These are phyloP conservation scores for Adansonia rubrostipa DNA, from an alignment of 441 rosid genomes.

Conservation along the genomic window DNA sequence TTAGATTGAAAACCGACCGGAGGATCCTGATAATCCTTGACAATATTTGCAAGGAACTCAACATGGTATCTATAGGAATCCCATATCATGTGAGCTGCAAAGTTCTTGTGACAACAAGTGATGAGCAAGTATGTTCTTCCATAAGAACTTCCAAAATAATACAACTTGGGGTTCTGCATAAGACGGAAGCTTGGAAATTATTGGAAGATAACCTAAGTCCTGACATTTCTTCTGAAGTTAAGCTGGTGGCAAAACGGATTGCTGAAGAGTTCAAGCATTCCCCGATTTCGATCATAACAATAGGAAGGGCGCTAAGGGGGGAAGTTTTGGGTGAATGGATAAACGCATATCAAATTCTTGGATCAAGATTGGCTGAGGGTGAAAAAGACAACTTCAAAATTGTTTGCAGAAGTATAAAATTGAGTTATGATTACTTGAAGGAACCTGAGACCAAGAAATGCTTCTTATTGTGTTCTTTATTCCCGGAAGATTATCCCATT, in stretches of 20 bases:
- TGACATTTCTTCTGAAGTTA: neutral
- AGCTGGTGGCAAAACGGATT: neutral
- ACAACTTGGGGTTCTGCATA: neutral
- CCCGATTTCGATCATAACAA: neutral
- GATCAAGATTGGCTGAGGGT: neutral
- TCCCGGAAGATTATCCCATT: neutral
- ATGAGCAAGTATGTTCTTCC: neutral
- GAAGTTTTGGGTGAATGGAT: neutral
- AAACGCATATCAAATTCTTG: neutral
- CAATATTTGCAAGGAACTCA: conserved; percentile 2
- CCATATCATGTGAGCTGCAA: neutral
- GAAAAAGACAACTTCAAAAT: neutral
- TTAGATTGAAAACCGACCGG: neutral
- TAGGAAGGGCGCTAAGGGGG: conserved; percentile 1
- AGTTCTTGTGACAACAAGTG: neutral
- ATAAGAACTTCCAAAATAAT: neutral
- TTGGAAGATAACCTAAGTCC: neutral
- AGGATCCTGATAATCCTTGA: neutral
- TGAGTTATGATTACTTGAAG: neutral
- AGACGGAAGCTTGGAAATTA: neutral
- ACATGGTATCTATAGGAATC: neutral
- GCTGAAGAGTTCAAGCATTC: neutral
- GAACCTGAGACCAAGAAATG: neutral
- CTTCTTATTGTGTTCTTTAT: conserved; percentile 1
- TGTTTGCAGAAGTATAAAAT: conserved; percentile 4